phyloP scores from a whole-genome alignment of 257 asterid species.

The Gentiana dahurica region DNA sequence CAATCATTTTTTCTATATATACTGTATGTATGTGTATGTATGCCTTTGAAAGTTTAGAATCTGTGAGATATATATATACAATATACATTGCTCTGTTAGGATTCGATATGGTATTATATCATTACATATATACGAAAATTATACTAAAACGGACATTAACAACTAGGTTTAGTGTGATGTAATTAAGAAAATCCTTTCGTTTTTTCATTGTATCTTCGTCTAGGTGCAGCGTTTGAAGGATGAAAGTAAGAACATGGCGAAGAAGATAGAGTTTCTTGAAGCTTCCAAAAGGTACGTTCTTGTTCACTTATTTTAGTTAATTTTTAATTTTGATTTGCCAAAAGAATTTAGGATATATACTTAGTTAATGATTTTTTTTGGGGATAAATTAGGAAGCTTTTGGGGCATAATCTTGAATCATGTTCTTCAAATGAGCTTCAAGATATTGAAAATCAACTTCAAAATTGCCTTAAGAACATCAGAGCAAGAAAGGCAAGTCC shows the following conservation, averaged over 20 bases:
- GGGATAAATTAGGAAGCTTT: conserved; percentile 33
- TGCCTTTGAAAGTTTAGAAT: too few species aligned
- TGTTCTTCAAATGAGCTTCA: conserved; percentile 52
- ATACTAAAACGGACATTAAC: too few species aligned
- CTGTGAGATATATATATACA: too few species aligned
- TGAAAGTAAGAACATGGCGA: conserved; percentile 38
- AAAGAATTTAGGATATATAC: neutral
- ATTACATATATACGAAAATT: too few species aligned
- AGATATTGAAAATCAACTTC: conserved; percentile 47
- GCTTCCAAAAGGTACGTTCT: conserved; percentile 39
- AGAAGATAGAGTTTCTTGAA: conserved; percentile 52
- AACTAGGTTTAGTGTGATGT: neutral
- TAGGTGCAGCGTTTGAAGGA: conserved; percentile 39
- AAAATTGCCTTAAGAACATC: conserved; percentile 43
- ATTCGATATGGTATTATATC: too few species aligned
- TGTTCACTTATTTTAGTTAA: neutral
- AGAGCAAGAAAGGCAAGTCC: conserved; percentile 44
- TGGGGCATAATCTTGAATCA: conserved; percentile 51
- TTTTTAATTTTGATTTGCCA: neutral
- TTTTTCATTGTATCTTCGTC: neutral
- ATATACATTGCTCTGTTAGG: too few species aligned
- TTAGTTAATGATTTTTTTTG: neutral
- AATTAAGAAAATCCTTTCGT: too few species aligned
- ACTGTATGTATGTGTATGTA: too few species aligned
- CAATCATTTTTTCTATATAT: too few species aligned